These are phyloP conservation scores for Clonostachys sp. DNA, from an alignment of 2,329 filamentous ascomycete species.

Conservation along the genomic window DNA sequence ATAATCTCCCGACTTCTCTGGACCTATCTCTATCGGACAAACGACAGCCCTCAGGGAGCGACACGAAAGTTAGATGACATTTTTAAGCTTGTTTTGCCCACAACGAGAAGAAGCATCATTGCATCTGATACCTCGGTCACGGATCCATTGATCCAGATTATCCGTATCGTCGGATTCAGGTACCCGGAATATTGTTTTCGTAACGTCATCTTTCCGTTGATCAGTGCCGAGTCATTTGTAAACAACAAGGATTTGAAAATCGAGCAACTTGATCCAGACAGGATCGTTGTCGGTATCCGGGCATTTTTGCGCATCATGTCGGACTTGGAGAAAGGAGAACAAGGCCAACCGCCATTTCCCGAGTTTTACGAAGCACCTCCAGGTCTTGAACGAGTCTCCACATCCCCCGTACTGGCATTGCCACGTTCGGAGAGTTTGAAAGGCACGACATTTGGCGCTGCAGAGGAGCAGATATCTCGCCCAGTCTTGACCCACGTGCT, in stretches of 20 bases:
- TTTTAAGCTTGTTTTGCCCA: constrained; percentile 74
- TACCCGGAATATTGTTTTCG: constrained; percentile 92
- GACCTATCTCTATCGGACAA: constrained; percentile 87
- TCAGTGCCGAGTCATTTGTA: constrained; percentile 86
- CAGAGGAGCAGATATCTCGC: constrained; percentile 62
- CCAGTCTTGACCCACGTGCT: constrained; percentile 60
- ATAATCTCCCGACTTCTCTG: constrained; percentile 87
- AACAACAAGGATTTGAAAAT: constrained; percentile 74
- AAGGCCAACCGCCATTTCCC: constrained; percentile 78
- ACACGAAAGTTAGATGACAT: constrained; percentile 86
- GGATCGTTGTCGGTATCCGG: constrained; percentile 94
- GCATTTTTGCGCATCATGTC: constrained; percentile 91
- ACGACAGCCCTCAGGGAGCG: constrained; percentile 64
- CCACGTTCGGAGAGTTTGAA: constrained; percentile 15
- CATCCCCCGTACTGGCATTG: constrained; percentile 44
- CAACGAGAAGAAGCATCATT: constrained; percentile 71
- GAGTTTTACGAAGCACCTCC: constrained; percentile 48
- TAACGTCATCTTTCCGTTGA: constrained; percentile 87
- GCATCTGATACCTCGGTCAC: constrained; percentile 80
- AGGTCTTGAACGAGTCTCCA: constrained; percentile 35
- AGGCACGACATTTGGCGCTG: constrained; percentile 3
- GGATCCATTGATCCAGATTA: constrained; percentile 88
- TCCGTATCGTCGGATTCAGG: constrained; percentile 90
- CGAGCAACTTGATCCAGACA: constrained; percentile 91
- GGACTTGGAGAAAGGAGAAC: constrained; percentile 81